Conservation (phyloP, 305 asterid genomes). For the Rubia occidens region DNA sequence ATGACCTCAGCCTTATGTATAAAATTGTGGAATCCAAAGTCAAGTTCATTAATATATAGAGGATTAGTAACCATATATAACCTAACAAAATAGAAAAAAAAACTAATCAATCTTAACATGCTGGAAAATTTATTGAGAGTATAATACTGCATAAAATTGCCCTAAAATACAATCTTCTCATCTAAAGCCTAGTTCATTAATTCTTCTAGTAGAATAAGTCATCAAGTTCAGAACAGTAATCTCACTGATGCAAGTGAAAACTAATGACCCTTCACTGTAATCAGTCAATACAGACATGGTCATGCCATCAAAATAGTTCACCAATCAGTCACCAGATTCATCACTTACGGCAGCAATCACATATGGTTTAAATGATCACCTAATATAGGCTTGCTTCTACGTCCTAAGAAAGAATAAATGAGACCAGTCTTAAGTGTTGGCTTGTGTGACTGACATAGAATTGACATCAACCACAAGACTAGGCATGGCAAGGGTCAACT, state of each 20-base stretch:
- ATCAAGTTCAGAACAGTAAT: neutral
- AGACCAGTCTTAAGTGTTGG: neutral
- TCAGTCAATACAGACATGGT: neutral
- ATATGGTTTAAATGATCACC: neutral
- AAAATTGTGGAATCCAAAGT: neutral
- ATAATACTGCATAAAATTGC: neutral
- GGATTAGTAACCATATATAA: neutral
- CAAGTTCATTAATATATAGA: neutral
- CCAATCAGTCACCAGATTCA: neutral
- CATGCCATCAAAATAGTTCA: conserved; percentile 3
- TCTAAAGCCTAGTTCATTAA: neutral
- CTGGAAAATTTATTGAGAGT: neutral
- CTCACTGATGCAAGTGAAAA: neutral
- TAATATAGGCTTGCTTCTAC: neutral
- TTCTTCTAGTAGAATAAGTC: neutral
- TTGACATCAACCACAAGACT: neutral
- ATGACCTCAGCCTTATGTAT: neutral
- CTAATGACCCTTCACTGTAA: neutral
- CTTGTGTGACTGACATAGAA: neutral
- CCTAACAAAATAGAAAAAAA: neutral
- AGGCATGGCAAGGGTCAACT: neutral
- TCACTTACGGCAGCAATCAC: neutral
- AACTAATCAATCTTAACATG: neutral
- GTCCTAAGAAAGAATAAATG: neutral
- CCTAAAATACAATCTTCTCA: neutral